These are phyloP conservation scores for Penicillium turbatum DNA, from an alignment of 495 filamentous ascomycete genomes.

Conservation along the genomic window DNA sequence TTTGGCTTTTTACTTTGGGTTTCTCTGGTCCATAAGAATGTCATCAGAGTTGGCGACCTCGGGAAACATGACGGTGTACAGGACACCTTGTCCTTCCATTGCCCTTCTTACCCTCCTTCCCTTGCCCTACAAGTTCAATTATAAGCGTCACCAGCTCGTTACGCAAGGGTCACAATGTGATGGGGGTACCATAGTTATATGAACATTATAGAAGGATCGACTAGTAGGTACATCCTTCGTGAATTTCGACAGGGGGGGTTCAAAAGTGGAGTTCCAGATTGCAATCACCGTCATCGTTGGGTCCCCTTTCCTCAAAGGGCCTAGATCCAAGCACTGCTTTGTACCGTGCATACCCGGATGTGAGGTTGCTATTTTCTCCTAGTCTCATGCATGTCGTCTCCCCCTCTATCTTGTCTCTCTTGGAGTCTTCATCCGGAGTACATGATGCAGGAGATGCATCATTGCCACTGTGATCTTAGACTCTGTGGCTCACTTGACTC, in stretches of 20 bases:
- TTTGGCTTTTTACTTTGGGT: slow-evolving; percentile 1
- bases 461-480: slow-evolving; percentile 19
- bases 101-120: neutral
- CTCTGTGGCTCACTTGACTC: no score
- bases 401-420: neutral
- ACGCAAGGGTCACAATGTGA: slow-evolving; percentile 43
- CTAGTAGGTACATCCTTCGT: slow-evolving; percentile 15
- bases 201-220: slow-evolving; percentile 6
- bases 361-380: slow-evolving; percentile 19
- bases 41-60: neutral
- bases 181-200: slow-evolving; percentile 6
- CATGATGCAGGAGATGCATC: slow-evolving; percentile 33
- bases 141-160: slow-evolving; percentile 27
- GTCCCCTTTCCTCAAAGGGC: slow-evolving; percentile 16
- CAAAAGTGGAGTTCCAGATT: slow-evolving; percentile 17
- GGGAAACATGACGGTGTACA: neutral
- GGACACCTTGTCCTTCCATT: neutral
- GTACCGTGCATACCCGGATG: slow-evolving; percentile 25
- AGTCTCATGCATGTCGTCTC: slow-evolving; percentile 9
- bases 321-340: slow-evolving; percentile 10
- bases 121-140: neutral
- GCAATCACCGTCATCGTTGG: slow-evolving; percentile 19
- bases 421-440: slow-evolving; percentile 21
- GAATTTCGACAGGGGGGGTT: slow-evolving; percentile 18
- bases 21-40: slow-evolving; percentile 17